Evolutionary conservation across 2,329 filamentous ascomycete genomes (phyloP).

Genomic region (Hypoxylon sp.): DNA sequence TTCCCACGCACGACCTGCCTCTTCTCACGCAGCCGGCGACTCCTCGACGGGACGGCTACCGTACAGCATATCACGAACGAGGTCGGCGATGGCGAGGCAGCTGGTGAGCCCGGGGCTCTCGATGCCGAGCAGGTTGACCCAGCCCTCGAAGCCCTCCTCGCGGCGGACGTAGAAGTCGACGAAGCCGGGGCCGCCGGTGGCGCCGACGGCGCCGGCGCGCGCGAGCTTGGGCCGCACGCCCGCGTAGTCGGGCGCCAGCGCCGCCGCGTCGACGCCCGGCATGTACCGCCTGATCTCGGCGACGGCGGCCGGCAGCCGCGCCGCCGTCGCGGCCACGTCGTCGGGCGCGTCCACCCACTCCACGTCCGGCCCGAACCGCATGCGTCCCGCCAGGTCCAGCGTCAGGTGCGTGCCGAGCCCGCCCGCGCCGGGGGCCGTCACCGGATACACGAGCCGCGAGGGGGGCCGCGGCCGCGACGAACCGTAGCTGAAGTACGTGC

Average conservation of each 20-base stretch:
- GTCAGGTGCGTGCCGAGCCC: slow-evolving; percentile 94
- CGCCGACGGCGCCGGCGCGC: slow-evolving; percentile 64
- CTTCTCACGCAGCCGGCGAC: slow-evolving; percentile 1
- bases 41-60: slow-evolving; percentile 34
- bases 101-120: slow-evolving; percentile 94
- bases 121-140: slow-evolving; percentile 90
- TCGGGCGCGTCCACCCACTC: slow-evolving; percentile 82
- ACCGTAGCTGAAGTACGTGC: slow-evolving; percentile 89
- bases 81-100: slow-evolving; percentile 82
- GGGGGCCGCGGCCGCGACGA: slow-evolving; percentile 66
- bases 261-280: slow-evolving; percentile 71
- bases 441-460: slow-evolving; percentile 83
- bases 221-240: slow-evolving; percentile 89
- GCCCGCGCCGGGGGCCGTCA: slow-evolving; percentile 79
- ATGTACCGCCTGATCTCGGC: slow-evolving; percentile 81
- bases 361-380: slow-evolving; percentile 93
- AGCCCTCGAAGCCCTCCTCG: slow-evolving; percentile 81
- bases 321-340: slow-evolving; percentile 73
- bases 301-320: slow-evolving; percentile 71
- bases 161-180: slow-evolving; percentile 82
- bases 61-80: slow-evolving; percentile 66
- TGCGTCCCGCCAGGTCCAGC: slow-evolving; percentile 81
- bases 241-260: slow-evolving; percentile 82
- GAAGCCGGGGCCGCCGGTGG: slow-evolving; percentile 70
- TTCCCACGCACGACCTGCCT: too few species aligned